phyloP scores from a whole-genome alignment of 148 eudicot genomes.

The Camellia sinensis region DNA sequence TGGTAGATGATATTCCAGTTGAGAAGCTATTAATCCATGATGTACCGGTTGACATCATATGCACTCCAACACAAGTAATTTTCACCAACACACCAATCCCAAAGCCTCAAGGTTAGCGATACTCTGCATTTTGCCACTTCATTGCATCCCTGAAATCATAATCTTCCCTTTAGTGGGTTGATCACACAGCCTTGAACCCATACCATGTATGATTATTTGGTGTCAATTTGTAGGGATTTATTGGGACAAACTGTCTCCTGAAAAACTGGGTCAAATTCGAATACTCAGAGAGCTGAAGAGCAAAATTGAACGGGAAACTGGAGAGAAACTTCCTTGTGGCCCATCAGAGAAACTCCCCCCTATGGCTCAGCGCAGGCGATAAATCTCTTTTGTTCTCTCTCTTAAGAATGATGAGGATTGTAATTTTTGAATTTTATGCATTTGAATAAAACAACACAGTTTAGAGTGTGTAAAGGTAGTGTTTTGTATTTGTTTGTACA shows the following conservation, averaged over 20 bases:
- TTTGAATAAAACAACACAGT: too few species aligned
- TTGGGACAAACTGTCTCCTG: slow-evolving; percentile 91
- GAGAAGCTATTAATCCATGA: too few species aligned
- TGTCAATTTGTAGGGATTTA: slow-evolving; percentile 57
- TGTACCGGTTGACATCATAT: too few species aligned
- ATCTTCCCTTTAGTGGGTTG: neutral
- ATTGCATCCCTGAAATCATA: neutral
- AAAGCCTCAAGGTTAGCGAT: slow-evolving; percentile 79
- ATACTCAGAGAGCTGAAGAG: slow-evolving; percentile 76
- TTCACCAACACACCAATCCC: slow-evolving; percentile 67
- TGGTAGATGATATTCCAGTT: too few species aligned
- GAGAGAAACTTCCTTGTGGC: slow-evolving; percentile 75
- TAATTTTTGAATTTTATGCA: too few species aligned
- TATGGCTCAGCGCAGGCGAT: slow-evolving; percentile 46
- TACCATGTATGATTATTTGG: neutral
- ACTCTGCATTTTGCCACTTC: neutral
- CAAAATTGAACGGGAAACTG: slow-evolving; percentile 74
- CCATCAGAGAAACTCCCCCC: slow-evolving; percentile 82
- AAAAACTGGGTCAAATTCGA: slow-evolving; percentile 71
- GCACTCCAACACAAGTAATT: slow-evolving; percentile 52
- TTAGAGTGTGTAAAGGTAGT: too few species aligned
- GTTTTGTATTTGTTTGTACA: too few species aligned
- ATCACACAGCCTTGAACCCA: too few species aligned
- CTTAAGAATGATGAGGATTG: neutral
- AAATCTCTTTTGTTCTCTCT: neutral